Evolutionary conservation across 2,329 filamentous ascomycete genomes (phyloP).

Genomic region (Phyllosticta citribraziliensis): DNA sequence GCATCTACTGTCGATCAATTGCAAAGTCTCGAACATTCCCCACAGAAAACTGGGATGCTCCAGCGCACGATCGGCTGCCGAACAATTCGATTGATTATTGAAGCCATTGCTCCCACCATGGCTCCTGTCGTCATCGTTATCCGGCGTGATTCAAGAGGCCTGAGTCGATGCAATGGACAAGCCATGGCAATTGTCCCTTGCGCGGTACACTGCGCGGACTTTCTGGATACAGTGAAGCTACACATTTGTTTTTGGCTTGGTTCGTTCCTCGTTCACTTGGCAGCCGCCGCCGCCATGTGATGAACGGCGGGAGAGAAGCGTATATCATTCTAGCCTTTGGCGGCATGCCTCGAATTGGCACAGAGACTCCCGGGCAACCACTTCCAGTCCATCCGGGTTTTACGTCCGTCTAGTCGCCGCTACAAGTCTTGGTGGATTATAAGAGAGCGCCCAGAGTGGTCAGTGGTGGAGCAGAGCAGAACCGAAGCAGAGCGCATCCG

Average conservation of each 20-base stretch:
- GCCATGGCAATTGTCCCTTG: neutral
- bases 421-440: neutral
- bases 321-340: neutral
- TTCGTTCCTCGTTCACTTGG: neutral
- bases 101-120: neutral
- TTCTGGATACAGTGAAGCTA: neutral
- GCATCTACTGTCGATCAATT: neutral
- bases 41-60: neutral
- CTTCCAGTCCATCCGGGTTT: neutral
- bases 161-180: neutral
- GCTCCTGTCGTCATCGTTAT: neutral
- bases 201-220: neutral
- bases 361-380: neutral
- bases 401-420: neutral
- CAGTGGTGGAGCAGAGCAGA: neutral
- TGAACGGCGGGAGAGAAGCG: neutral
- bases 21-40: neutral
- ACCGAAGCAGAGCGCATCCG: neutral
- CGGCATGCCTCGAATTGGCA: conserved; percentile 3
- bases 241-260: neutral
- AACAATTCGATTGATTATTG: neutral
- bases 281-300: neutral
- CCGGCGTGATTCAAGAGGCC: neutral
- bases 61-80: neutral
- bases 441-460: neutral